A percentile compares a stretch with the other conserved stretches of the same genome.
These are phyloP conservation scores for Hysterangium stoloniferum DNA, from an alignment of 768 basidiomycete genomes.

Conservation along the genomic window DNA sequence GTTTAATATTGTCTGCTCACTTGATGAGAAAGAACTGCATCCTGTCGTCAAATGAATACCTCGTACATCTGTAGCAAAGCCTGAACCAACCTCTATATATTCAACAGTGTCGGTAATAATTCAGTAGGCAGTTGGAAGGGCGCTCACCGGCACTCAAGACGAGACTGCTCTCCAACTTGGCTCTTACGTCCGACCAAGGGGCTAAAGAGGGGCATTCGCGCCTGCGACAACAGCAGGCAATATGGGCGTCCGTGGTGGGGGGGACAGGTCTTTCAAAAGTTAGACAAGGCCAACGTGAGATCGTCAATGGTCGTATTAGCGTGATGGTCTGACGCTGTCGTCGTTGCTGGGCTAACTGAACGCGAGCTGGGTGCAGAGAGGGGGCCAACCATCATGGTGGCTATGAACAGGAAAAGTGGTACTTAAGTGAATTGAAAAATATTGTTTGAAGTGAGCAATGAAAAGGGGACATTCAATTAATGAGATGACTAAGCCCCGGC, in stretches of 20 bases:
- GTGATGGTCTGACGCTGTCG: no score
- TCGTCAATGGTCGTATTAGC: conserved; percentile 72
- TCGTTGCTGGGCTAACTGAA: not conserved
- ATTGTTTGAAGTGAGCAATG: no score
- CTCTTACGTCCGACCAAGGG: conserved; percentile 57
- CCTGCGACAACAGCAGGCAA: conserved; percentile 58
- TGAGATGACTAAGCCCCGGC: no score
- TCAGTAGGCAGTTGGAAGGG: no score
- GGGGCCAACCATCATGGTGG: conserved; percentile 3
- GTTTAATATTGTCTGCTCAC: no score
- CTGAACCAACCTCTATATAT: conserved; percentile 93
- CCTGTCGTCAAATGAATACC: conserved; percentile 68
- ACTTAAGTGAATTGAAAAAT: no score
- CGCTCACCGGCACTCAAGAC: conserved; percentile 79
- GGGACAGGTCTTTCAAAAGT: conserved; percentile 67
- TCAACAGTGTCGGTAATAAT: no score
- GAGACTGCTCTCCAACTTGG: conserved; percentile 67
- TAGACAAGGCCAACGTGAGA: conserved; percentile 62
- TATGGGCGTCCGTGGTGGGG: conserved; percentile 60
- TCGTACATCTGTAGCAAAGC: conserved; percentile 82
- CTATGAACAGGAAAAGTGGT: no score
- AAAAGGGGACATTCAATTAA: no score
- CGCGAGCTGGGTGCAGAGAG: not conserved
- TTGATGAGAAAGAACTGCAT: conserved; percentile 28
- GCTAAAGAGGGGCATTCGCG: conserved; percentile 59